Evolutionary conservation across 2,329 filamentous ascomycete species (phyloP), one percentile per base, ranked within the genome.

Genomic region (Phyllosticta citribraziliensis): DNA sequence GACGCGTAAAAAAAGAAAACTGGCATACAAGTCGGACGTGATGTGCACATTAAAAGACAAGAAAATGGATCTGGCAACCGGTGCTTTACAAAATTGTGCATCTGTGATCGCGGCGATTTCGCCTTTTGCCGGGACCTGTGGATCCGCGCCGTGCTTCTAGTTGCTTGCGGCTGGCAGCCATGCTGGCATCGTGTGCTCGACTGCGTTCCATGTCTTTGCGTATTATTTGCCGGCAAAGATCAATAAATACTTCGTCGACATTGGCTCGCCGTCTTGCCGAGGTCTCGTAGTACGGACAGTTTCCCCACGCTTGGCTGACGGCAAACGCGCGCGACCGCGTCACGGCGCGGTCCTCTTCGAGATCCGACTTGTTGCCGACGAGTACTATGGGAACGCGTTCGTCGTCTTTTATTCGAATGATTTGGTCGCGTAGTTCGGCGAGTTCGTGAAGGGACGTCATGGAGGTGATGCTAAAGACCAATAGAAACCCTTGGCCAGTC

Each of bases 381-480:
- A 96, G 89, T 56, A 96, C 91, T 71, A 96, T 89, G 22, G 89
- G 89, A 3, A 93, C 84, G 64, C 86, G 87, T 60, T 91, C 88
- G 74, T 93, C 89, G 72, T 92, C 88, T 76, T 96, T 96, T 76
- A 95, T 93, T 63, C 90, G 89, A 63, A 91, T 87, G 65, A 96
- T 95, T 74, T 96, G 90, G 70, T 96, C 90, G 57, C 90, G 87
- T 52, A 96, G 81, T 67, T 89, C 87, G 67, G 84, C 82, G 30
- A 96, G 82, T 74, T 96, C 91, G 67, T 86, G 83, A 51, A 96
- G 80, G n/a, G 90, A 95, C 35, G 89, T 89, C 64, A 83, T 80
- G 64, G 89, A 94, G 19, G 90, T 93, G 70, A 96, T 96, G 75
- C 88, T 93, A 77, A 96, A 96, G 62, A 96, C 91, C 47, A 96